A percentile compares a stretch with the other conserved stretches of the same genome.
Evolutionary conservation across 2,329 filamentous ascomycete species (phyloP).

Genomic region (Sporothrix phasma): DNA sequence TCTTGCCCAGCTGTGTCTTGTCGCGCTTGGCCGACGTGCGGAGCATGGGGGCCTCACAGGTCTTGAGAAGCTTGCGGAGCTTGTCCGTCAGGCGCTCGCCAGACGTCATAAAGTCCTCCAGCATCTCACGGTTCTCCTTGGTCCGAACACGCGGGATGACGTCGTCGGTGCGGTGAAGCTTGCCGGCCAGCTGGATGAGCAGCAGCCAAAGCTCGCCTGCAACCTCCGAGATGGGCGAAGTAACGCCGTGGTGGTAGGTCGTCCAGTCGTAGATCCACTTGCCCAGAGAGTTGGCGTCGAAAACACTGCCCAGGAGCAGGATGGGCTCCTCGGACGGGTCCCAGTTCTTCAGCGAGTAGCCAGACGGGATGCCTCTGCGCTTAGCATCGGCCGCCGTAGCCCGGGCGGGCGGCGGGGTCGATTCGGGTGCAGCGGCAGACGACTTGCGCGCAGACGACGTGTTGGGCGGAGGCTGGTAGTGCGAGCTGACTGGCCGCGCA

Average conservation of each 20-base stretch:
- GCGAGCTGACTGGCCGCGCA: conserved; percentile 36
- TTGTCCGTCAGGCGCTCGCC: conserved; percentile 80
- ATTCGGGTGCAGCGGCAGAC: conserved; percentile 22
- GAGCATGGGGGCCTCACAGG: conserved; percentile 92
- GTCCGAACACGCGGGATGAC: conserved; percentile 61
- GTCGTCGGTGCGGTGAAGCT: conserved; percentile 85
- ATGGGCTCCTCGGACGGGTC: conserved; percentile 91
- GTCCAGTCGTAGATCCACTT: conserved; percentile 99
- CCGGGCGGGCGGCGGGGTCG: conserved; percentile 30
- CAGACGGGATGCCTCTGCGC: conserved; percentile 66
- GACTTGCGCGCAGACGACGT: conserved; percentile 9
- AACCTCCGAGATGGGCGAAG: conserved; percentile 77
- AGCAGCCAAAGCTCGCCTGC: conserved; percentile 93
- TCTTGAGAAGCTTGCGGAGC: conserved; percentile 77
- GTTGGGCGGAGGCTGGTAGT: conserved; percentile 32
- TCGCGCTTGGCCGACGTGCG: conserved; percentile 68
- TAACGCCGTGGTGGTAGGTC: conserved; percentile 74
- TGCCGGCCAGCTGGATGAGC: conserved; percentile 85
- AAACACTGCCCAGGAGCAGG: conserved; percentile 86
- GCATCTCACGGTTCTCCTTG: conserved; percentile 63
- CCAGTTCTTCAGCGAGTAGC: conserved; percentile 97
- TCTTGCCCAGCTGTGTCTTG: conserved; percentile 72
- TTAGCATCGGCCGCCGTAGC: conserved; percentile 52
- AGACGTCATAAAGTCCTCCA: conserved; percentile 83
- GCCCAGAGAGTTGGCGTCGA: conserved; percentile 92